Base-by-base conservation (phyloP, 352 stramenopile genomes). In the Pythium utonaiense region DNA sequence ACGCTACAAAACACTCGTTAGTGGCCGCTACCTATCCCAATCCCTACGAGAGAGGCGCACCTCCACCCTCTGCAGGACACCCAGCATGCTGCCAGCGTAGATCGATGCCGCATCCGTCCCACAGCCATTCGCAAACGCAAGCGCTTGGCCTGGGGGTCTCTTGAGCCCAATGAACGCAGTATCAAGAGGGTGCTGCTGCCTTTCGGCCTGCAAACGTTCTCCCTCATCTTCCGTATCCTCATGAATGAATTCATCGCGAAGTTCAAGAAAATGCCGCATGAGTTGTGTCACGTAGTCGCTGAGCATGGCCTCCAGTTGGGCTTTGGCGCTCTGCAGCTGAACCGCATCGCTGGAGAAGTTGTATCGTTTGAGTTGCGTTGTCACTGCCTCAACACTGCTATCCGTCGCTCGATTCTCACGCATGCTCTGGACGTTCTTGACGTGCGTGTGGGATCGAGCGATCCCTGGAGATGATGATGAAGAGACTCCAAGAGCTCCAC, bases 341-440 rank as follows among this genome's bases (percentile, higher is more conserved):
- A 33, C 38, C 4, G 68, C 53, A 49, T 89, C 72, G 0, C 70
- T 66, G 21, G 79, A 84, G 55, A 69, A 77, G 53, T 76, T 86
- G 56, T 85, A 85, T 16, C 68, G 69, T 17, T 60, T 24, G 3
- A 89, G 48, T 48, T 77, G 71, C 3, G 63, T 50, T 7, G 72
- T 62, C 4, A 83, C 51, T 8, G 31, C 31, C 13, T 74, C 62
- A 9, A 7, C 9, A 19, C 24, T 19, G 28, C 22, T 14, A 24
- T 34, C 57, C 13, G 56, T 61, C 45, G 44, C 42, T 12, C 72
- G 68, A 17, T 53, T 70, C 25, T 87, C 73, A 1, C 79, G 75
- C n/a, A 87, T 78, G n/a, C 55, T 75, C 17, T 81, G 65, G n/a
- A 89, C 50, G 27, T 84, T 79, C 50, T 86, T 87, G 21, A 87